Evolutionary conservation across 1,284 basidiomycete genomes (phyloP).

Genomic region (Omphalotus olearius): DNA sequence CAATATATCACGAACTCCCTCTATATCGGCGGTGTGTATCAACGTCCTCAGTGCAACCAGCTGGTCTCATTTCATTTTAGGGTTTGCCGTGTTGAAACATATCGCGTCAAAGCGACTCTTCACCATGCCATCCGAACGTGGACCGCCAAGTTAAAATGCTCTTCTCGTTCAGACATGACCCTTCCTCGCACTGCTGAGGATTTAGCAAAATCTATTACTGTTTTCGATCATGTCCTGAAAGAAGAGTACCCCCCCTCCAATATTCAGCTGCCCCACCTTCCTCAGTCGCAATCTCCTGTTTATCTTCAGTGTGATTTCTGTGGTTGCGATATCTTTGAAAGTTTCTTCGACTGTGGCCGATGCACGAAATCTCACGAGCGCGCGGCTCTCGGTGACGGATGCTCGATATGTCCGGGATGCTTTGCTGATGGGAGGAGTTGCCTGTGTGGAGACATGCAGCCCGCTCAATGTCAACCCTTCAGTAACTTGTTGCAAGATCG

Average conservation of each 20-base stretch:
- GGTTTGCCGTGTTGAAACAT: constrained; percentile 72
- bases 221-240: constrained; percentile 57
- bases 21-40: constrained; percentile 62
- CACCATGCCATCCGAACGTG: constrained; percentile 41
- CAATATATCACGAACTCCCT: constrained; percentile 66
- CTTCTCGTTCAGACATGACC: constrained; percentile 6
- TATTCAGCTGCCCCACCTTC: too few relatives aligned
- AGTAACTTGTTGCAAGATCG: constrained; percentile 27
- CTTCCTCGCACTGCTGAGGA: too few relatives aligned
- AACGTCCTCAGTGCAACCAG: not conserved
- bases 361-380: constrained; percentile 29
- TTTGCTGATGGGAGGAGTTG: constrained; percentile 72
- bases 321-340: constrained; percentile 71
- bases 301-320: constrained; percentile 67
- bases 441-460: constrained; percentile 50
- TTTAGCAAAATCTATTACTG: constrained; percentile 29
- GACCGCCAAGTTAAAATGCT: not conserved
- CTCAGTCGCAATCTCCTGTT: too few relatives aligned
- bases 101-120: constrained; percentile 63
- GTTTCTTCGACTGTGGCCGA: constrained; percentile 62
- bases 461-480: constrained; percentile 48
- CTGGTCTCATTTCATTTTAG: constrained; percentile 31
- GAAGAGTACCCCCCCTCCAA: constrained; percentile 25
- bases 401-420: constrained; percentile 62
- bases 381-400: constrained; percentile 34